Base-by-base conservation (phyloP, 1,284 basidiomycete species). In the Anthracocystis setariae region DNA sequence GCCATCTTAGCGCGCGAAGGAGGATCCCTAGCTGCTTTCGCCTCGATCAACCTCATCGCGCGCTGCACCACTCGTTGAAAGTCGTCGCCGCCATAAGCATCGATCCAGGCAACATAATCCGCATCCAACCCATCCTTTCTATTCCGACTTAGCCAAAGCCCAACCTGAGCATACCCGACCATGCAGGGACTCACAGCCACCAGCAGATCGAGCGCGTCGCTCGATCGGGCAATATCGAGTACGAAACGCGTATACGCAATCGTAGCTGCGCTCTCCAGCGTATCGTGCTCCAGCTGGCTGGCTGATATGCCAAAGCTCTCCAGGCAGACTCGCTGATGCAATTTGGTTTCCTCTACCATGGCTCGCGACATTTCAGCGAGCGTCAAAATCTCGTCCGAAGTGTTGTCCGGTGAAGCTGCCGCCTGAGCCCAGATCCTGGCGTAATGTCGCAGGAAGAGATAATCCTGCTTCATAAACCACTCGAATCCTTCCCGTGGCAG, bases 111-210 rank as follows among this genome's bases (percentile, higher is more conserved):
- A 5, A 44, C 48, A 12, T 69, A 74, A 37, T 58, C 62, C 17
- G 47, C 46, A 38, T 69, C 46, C 17, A 66, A 44, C 3, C 24
- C 48, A 3, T 46, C 18, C 5, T 43, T 48, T 13, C 56, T 39
- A 17, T 63, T 54, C 20, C 60, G 35, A 18, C 35, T 45, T 88
- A 94, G 60, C 48, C 77, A 73, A 39, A 92, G 84, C 0, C 93
- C 94, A 0, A 95, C 92, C 82, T 96, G 92, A n/a, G 93, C 94
- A 78, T 97, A 98, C 0, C 94, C 94, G 0, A 96, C 84, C 13
- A 96, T 85, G 82, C 94, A 98, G 5, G 92, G 90, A 17, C 90
- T 88, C 2, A 94, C 87, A 0, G 92, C 91, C 81, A 96, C 89
- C 21, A 91, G 84, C 12, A 94, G 84, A 64, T 89, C 90, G 25